phyloP scores from a whole-genome alignment of 2,329 filamentous ascomycete genomes.

The Thielaviopsis musarum region DNA sequence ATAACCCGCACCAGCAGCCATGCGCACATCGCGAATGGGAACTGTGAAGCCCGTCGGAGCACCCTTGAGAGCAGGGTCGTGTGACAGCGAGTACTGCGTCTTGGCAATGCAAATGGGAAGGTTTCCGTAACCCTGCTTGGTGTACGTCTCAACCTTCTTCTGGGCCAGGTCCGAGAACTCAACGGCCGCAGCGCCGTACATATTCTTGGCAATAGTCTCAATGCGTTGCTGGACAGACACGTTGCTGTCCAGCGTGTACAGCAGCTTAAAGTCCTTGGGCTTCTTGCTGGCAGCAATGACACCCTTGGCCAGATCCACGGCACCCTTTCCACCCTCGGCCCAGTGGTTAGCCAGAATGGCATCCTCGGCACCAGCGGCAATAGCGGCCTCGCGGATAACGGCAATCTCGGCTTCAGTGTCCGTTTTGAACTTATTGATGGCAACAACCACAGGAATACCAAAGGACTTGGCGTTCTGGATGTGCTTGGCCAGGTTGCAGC shows the following conservation, averaged over 20 bases:
- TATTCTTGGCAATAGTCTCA: constrained; percentile 72
- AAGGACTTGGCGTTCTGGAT: constrained; percentile 80
- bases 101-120: constrained; percentile 94
- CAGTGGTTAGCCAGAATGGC: constrained; percentile 92
- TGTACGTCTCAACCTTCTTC: constrained; percentile 93
- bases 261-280: constrained; percentile 71
- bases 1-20: constrained; percentile 90
- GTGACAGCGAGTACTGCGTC: constrained; percentile 92
- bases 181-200: constrained; percentile 84
- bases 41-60: constrained; percentile 89
- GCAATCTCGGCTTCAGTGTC: constrained; percentile 86
- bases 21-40: constrained; percentile 80
- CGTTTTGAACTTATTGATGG: constrained; percentile 90
- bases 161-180: constrained; percentile 89
- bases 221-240: constrained; percentile 76
- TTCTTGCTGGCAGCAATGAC: constrained; percentile 71
- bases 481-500: constrained; percentile 89
- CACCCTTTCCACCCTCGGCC: constrained; percentile 85
- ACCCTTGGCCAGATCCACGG: constrained; percentile 71
- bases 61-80: constrained; percentile 86
- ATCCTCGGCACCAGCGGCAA: constrained; percentile 83
- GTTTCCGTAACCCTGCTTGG: constrained; percentile 77
- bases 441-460: constrained; percentile 85
- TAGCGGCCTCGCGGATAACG: constrained; percentile 76
- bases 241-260: constrained; percentile 52